A percentile compares a stretch with the other conserved stretches of the same genome.
Conservation (phyloP, 2,329 filamentous ascomycete genomes). For the Fusarium paranaense region DNA sequence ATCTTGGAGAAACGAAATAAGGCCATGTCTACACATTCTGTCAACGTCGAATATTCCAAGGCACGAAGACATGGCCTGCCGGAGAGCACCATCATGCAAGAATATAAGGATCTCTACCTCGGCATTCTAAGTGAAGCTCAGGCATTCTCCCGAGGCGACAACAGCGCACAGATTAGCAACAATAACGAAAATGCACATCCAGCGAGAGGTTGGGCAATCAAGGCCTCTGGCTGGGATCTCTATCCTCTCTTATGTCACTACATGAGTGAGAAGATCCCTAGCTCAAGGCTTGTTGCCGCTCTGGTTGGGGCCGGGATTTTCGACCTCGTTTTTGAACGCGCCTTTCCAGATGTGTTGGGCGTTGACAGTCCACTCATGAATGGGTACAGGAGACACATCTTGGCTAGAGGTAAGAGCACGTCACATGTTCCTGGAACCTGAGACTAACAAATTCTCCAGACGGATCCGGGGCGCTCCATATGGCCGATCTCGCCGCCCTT, state of each 20-base stretch:
- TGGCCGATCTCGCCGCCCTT: not conserved
- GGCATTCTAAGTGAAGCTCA: not conserved
- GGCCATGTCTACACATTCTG: not conserved
- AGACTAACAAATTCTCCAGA: not conserved
- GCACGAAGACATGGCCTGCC: not conserved
- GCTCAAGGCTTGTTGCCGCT: not conserved
- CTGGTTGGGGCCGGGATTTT: not conserved
- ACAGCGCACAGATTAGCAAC: not conserved
- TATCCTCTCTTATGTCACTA: not conserved
- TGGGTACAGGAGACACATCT: not conserved
- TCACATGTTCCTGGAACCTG: fast-evolving
- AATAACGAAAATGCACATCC: not conserved
- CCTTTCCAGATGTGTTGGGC: not conserved
- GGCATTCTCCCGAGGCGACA: not conserved
- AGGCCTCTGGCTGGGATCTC: not conserved
- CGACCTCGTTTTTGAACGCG: not conserved
- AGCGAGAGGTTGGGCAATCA: not conserved
- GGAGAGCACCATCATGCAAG: not conserved
- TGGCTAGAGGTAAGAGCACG: not conserved
- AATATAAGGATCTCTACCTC: not conserved
- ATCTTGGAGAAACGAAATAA: not conserved
- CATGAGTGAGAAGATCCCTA: not conserved
- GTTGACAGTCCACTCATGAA: not conserved
- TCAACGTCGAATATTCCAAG: not conserved
- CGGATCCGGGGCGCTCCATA: not conserved